Conservation (phyloP, 2,329 filamentous ascomycete genomes). For the Pezicula carpinea region DNA sequence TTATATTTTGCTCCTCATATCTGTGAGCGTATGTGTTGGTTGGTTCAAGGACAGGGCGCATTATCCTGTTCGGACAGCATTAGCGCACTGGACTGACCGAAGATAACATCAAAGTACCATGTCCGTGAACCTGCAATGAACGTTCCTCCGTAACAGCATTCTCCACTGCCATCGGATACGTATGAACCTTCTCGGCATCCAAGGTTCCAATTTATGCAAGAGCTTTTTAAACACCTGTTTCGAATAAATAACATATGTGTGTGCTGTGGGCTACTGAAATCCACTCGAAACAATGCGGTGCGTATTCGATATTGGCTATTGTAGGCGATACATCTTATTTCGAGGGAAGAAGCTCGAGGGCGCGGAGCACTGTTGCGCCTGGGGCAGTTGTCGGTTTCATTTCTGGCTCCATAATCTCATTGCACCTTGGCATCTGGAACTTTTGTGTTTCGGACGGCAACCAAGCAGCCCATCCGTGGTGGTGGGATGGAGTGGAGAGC, state of each 20-base stretch:
- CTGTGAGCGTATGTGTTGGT: conserved; percentile 32
- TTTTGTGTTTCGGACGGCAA: conserved; percentile 32
- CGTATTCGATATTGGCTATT: conserved; percentile 32
- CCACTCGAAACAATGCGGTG: conserved; percentile 33
- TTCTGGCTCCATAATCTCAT: conserved; percentile 32
- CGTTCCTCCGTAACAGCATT: conserved; percentile 28
- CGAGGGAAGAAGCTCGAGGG: conserved; percentile 23
- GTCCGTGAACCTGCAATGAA: conserved; percentile 31
- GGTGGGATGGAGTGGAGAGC: conserved; percentile 32
- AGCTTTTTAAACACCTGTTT: conserved; percentile 24
- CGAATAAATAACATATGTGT: conserved; percentile 29
- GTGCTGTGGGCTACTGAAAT: conserved; percentile 32
- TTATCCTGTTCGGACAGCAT: conserved; percentile 21
- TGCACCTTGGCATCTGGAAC: conserved; percentile 22
- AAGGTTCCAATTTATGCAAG: conserved; percentile 27
- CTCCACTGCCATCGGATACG: conserved; percentile 34
- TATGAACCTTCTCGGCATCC: conserved; percentile 27
- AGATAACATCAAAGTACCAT: conserved; percentile 31
- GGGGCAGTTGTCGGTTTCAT: conserved; percentile 29
- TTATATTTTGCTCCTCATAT: conserved; percentile 33
- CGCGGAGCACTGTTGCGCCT: conserved; percentile 27
- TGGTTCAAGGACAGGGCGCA: conserved; percentile 29
- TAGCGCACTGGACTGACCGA: conserved; percentile 14
- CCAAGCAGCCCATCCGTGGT: conserved; percentile 30
- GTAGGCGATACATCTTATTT: conserved; percentile 22